Evolutionary conservation across 768 basidiomycete genomes (phyloP), one percentile per base, ranked within the genome.

Genomic region (Russula brevipes): DNA sequence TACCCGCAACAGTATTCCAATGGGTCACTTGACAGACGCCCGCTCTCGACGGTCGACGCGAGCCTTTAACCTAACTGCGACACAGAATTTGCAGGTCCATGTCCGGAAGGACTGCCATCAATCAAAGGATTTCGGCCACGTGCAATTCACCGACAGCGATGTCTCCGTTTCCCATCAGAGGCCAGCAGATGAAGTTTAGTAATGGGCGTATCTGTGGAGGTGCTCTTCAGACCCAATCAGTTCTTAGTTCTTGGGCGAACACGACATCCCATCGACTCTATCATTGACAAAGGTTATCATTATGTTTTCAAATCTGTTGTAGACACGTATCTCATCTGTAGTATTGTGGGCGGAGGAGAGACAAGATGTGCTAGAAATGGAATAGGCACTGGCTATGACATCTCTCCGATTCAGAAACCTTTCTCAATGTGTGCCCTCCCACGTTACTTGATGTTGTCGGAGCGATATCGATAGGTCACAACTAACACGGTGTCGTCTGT

Each of bases 61-160:
- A 14, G 35, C 41, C 1, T 5, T 60, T 38, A 38, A 49, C 24
- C n/a, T 53, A 10, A 38, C 41, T 36, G 17, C 35, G 42, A 53
- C 52, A 47, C 54, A 31, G 44, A 44, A 66, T 30, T 8, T 63
- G 19, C 39, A 63, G 45, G 57, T 66, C 11, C 62, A 55, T 30
- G 12, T 63, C 39, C 52, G 31, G 46, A 66, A 47, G 53, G 61
- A 66, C n/a, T 59, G 45, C 36, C 31, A 63, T n/a, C 45, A 31
- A 19, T 39, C 35, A 19, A 30, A 14, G 33, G 62, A 64, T 30
- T 33, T n/a, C 16, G 17, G 35, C 11, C 17, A 24, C 11, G 16
- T 39, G 42, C 35, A 41, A 31, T 61, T 49, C 36, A 30, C 35
- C 14, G 17, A 33, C 39, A 31, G 52, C 31, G 54, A 63, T 31